Evolutionary conservation across 148 eudicot species (phyloP).

Genomic region (Polygonum maritimum): DNA sequence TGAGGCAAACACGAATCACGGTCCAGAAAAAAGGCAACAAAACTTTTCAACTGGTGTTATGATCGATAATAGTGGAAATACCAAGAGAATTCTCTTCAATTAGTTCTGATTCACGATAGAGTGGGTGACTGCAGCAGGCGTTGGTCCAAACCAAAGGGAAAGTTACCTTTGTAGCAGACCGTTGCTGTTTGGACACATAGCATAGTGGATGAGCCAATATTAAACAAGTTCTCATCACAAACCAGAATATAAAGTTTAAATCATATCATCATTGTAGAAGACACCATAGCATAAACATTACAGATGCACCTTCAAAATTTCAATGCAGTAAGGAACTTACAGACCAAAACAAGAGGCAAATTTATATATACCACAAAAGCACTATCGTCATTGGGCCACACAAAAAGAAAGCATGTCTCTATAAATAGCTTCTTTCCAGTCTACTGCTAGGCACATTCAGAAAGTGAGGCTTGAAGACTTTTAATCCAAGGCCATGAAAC

Average conservation of each 20-base stretch:
- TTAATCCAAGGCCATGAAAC: background rate
- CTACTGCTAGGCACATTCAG: background rate
- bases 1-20: background rate
- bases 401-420: background rate
- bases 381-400: background rate
- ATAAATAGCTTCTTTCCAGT: background rate
- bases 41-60: background rate
- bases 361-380: background rate
- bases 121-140: constrained; percentile 97
- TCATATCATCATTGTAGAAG: background rate
- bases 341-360: background rate
- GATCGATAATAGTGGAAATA: constrained; percentile 13
- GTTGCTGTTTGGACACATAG: constrained; percentile 50
- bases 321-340: background rate
- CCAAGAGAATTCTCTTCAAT: constrained; percentile 69
- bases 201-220: background rate
- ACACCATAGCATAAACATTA: background rate
- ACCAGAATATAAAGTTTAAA: background rate
- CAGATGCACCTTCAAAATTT: background rate
- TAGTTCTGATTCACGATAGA: constrained; percentile 74
- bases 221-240: background rate
- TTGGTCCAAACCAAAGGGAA: constrained; percentile 98
- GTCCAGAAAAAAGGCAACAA: background rate
- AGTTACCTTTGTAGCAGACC: constrained; percentile 89
- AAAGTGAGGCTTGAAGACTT: background rate